Base-by-base conservation (phyloP, 768 basidiomycete genomes). In the Cyclocybe aegerita region DNA sequence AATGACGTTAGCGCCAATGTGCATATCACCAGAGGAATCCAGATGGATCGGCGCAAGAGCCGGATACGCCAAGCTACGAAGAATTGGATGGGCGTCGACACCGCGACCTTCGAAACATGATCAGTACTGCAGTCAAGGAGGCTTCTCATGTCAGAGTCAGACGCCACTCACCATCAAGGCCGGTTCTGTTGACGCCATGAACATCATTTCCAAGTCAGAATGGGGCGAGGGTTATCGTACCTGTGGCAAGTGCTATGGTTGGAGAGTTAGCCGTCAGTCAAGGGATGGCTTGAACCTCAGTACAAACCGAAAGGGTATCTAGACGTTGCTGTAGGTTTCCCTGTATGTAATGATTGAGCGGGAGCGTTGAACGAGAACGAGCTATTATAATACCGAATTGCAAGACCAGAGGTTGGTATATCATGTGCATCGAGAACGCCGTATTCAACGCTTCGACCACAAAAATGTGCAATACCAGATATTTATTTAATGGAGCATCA, bases 81-180 rank as follows among this genome's bases (percentile, higher is more conserved):
- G 17, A 46, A 36, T 46, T 46, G 45, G 32, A 46, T 35, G 34
- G 45, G 45, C 9, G 45, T 46, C 10, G 45, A 46, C 15, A 46
- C 23, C 12, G 23, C 15, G 12, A 46, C 45, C 45, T 46, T 32
- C 9, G 6, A 11, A 12, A 16, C 14, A 9, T 11, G 10, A 14
- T 16, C 16, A 3, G 4, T 29, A n/a, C n/a, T n/a, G n/a, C n/a
- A n/a, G n/a, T n/a, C n/a, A 9, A 2, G 33, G 9, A 10, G 32
- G 2, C 8, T 6, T 17, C 5, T 6, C 35, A 33, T 12, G 23
- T 1, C 0, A 15, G 14, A 10, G 16, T n/a, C 8, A 7, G 34
- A 7, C 5, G 23, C 23, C 23, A 35, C 32, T 16, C 17, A 46
- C 45, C 9, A 35, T 46, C 14, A 46, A 16, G 35, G 35, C 36